Evolutionary conservation across 208 protist species (phyloP).

Genomic region (Trichomonas tenax): DNA sequence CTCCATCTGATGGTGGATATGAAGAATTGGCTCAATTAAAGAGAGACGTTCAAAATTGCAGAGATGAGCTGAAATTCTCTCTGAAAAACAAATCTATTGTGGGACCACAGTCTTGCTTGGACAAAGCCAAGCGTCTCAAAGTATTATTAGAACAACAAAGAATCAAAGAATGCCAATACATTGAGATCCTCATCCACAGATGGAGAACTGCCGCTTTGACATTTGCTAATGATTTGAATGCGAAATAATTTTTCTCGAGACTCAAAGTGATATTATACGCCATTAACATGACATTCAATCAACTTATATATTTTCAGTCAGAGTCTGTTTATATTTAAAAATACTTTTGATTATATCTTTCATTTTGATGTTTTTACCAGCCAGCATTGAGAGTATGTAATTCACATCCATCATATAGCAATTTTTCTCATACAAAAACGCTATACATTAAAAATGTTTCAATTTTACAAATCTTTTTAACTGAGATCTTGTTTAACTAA

Average conservation of each 20-base stretch:
- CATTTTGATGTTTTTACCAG: too few relatives aligned
- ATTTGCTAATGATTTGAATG: neutral
- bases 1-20: neutral
- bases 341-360: too few relatives aligned
- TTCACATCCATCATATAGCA: too few relatives aligned
- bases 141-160: neutral
- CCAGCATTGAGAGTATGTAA: too few relatives aligned
- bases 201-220: neutral
- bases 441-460: too few relatives aligned
- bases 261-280: too few relatives aligned
- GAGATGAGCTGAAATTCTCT: neutral
- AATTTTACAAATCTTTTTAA: too few relatives aligned
- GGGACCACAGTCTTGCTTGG: neutral
- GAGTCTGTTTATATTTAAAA: too few relatives aligned
- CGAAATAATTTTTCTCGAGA: neutral
- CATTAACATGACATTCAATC: too few relatives aligned
- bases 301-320: too few relatives aligned
- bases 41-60: neutral
- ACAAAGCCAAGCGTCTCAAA: neutral
- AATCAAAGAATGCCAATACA: neutral
- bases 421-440: too few relatives aligned
- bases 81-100: neutral
- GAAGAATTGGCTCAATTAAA: neutral
- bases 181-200: neutral
- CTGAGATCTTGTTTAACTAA: too few relatives aligned